Percentiles rank a stretch among this genome's conserved stretches.
Conservation (phyloP, 805 yeast genomes). For the Yueomyces sinensis region DNA sequence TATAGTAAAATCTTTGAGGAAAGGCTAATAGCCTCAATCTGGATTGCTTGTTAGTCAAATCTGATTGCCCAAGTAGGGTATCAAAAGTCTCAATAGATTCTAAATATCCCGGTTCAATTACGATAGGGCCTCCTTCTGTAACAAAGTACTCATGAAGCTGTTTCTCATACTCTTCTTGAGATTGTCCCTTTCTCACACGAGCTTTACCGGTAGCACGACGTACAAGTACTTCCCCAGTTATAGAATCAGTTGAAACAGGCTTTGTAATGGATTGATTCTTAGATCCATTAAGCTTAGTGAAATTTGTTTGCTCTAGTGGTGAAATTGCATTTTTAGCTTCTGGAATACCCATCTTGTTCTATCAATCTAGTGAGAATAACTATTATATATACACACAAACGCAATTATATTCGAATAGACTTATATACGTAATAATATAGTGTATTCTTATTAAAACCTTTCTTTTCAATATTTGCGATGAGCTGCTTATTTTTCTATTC, state of each 20-base stretch:
- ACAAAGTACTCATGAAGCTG: constrained; percentile 39
- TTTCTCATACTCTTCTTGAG: constrained; percentile 43
- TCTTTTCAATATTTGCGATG: too few species aligned
- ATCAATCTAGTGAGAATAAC: neutral
- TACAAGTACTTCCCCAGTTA: constrained; percentile 31
- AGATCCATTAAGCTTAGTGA: constrained; percentile 1
- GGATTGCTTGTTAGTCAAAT: constrained; percentile 35
- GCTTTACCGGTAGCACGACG: constrained; percentile 33
- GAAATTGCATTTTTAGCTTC: neutral
- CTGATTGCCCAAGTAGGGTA: constrained; percentile 6
- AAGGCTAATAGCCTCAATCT: constrained; percentile 43
- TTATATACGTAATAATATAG: too few species aligned
- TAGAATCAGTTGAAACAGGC: constrained; percentile 15
- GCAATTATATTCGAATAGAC: too few species aligned
- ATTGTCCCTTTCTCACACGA: constrained; percentile 53
- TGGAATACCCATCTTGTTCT: neutral
- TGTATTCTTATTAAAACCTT: too few species aligned
- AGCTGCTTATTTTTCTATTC: too few species aligned
- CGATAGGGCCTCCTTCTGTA: constrained; percentile 39
- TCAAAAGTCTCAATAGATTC: constrained; percentile 3
- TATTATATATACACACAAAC: too few species aligned
- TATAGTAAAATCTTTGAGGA: constrained; percentile 50
- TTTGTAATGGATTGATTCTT: constrained; percentile 12
- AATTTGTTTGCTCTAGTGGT: neutral
- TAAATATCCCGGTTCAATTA: constrained; percentile 29